Percentiles rank a stretch among this genome's conserved stretches.
Conservation (phyloP, 2,329 filamentous ascomycete species). For the Penicillium sp. region DNA sequence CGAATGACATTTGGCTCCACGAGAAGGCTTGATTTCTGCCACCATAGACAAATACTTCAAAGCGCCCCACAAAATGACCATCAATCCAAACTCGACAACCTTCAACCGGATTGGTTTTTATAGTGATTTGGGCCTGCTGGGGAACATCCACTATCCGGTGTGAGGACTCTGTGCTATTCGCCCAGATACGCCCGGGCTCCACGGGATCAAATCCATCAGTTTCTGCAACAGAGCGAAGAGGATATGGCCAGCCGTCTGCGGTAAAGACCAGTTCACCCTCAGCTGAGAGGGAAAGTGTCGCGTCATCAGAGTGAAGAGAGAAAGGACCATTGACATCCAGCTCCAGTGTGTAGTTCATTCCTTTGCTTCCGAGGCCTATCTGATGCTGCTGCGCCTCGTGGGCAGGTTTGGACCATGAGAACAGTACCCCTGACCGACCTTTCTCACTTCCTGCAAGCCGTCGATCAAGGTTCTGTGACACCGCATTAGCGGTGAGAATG, state of each 20-base stretch:
- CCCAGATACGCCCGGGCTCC: conserved; percentile 55
- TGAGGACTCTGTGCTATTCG: conserved; percentile 48
- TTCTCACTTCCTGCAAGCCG: neutral
- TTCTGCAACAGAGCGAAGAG: conserved; percentile 48
- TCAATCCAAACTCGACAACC: conserved; percentile 53
- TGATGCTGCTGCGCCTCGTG: conserved; percentile 30
- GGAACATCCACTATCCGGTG: conserved; percentile 44
- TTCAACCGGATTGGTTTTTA: conserved; percentile 47
- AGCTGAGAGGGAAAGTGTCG: conserved; percentile 38
- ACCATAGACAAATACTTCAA: conserved; percentile 57
- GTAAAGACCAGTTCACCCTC: conserved; percentile 44
- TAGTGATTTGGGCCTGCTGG: conserved; percentile 37
- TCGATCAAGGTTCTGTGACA: conserved; percentile 52
- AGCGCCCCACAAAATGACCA: conserved; percentile 49
- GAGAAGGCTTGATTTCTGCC: conserved; percentile 53
- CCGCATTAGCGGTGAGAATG: conserved; percentile 43
- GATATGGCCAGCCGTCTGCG: conserved; percentile 49
- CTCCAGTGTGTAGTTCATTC: conserved; percentile 56
- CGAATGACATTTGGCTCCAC: conserved; percentile 60
- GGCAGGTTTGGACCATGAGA: conserved; percentile 37
- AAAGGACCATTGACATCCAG: conserved; percentile 50
- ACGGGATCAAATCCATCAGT: conserved; percentile 48
- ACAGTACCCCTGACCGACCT: conserved; percentile 18
- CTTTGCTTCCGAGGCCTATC: conserved; percentile 53
- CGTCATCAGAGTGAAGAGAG: conserved; percentile 46